Conservation (phyloP, 2,329 filamentous ascomycete genomes). For the Juglanconis oblonga region DNA sequence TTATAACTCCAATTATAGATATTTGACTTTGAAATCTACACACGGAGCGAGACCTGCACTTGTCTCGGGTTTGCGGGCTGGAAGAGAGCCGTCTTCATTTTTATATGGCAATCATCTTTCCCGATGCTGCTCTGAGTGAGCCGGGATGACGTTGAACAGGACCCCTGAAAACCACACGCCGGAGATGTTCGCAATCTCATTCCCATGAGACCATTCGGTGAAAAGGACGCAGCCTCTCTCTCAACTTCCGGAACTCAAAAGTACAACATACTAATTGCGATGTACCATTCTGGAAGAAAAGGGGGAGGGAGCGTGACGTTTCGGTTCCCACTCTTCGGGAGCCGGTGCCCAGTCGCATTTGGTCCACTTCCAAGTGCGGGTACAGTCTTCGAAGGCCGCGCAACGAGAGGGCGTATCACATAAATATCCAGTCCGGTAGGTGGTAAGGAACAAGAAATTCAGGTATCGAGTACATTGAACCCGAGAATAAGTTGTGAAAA, state of each 20-base stretch:
- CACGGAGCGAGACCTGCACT: neutral
- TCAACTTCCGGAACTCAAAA: neutral
- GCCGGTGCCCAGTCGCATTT: constrained; percentile 8
- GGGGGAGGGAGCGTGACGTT: neutral
- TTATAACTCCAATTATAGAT: neutral
- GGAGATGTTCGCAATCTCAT: constrained; percentile 1
- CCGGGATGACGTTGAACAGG: neutral
- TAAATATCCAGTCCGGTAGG: constrained; percentile 1
- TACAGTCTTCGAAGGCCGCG: constrained; percentile 13
- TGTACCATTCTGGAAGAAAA: neutral
- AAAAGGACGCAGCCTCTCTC: constrained; percentile 5
- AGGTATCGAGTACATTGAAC: constrained; percentile 2
- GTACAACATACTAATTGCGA: neutral
- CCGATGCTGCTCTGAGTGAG: constrained; percentile 1
- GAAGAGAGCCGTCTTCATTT: neutral
- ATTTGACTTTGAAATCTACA: neutral
- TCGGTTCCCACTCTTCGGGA: constrained; percentile 16
- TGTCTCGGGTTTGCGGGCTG: constrained; percentile 8
- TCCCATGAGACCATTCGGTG: neutral
- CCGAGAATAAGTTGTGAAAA: neutral
- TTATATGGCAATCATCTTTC: neutral
- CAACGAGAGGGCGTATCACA: constrained; percentile 5
- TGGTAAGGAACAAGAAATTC: constrained; percentile 2
- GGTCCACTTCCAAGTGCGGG: constrained; percentile 12
- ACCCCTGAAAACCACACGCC: neutral